Evolutionary conservation across 495 filamentous ascomycete species (phyloP), one percentile per base, ranked within the genome.

Genomic region (Cercophora sp.): DNA sequence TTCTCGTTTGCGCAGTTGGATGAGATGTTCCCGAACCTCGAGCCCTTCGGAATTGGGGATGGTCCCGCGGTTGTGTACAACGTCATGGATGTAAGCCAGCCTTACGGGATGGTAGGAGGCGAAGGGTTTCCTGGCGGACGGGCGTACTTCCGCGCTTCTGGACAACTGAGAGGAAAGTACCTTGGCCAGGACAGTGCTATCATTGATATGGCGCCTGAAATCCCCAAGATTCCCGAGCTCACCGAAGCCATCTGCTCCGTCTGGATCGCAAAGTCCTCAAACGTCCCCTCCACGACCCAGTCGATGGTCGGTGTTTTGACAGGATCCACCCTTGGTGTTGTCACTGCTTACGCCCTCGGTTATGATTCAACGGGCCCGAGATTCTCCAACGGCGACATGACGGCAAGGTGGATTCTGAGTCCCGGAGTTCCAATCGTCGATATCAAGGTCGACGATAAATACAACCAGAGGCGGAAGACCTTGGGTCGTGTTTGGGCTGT

Each of bases 401-500:
- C 89, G 22, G 86, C 87, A 47, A 84, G 82, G 56, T 97, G 91
- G 91, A 83, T 87, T 19, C 74, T 98, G 20, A 88, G 88, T 56
- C 94, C 93, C 2, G 93, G 93, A 35, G 89, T 98, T 4, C 93
- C 93, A 4, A 91, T 98, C 37, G 81, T 96, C 29, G 80, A 82
- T 11, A 85, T 98, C 53, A 81, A 82, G 27, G 86, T 96, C 4
- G 94, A 97, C 59, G 88, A 95, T 23, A 80, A 79, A 25, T 91
- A 86, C 64, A 87, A 81, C 20, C 58, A 76, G 15, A 80, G 80
- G 55, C 83, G 91, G 22, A 79, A 86, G 57, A 71, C 78, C 8
- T 75, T 83, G 37, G 77, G 80, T 18, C 84, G 89, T 23, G 80
- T 89, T 4, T 97, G 91, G 90, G 89, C 90, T 15, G 84, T 88